Evolutionary conservation across 1,284 basidiomycete species (phyloP), one percentile per base, ranked within the genome.

Genomic region (Psilocybe mexicana): DNA sequence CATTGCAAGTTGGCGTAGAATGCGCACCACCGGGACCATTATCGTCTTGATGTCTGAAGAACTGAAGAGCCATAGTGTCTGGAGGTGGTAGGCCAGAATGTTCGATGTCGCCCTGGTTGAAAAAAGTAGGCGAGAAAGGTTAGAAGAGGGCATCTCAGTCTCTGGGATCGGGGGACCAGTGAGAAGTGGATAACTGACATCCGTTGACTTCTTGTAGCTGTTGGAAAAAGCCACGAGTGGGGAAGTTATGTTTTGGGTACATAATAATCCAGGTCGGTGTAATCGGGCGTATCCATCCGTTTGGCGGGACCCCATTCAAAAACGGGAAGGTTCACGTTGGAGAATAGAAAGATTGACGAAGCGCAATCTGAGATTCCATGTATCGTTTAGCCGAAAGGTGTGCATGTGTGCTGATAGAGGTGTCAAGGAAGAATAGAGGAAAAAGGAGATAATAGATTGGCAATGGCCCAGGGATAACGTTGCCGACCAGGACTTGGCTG

Each of bases 31-130:
- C 7, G 72, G 72, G 26, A 70, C 56, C 38, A 74, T 51, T 12
- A 70, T 70, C 3, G 72, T 74, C 57, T 69, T 73, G 57, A 67
- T 68, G 54, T 74, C 72, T 12, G 71, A 72, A 52, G 65, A 65
- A n/a, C 64, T 72, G 63, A 74, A 74, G 35, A 70, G 67, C 48
- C 64, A 66, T 6, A 65, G 45, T 8, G 66, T 69, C 40, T 55
- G 53, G 40, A 58, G 61, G 49, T 67, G 62, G 43, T 63, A 61
- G 25, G 55, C 44, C 43, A 62, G 28, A 33, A 43, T 46, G 25
- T 56, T 59, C 24, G 54, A 48, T 14, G 44, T 45, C 23, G 61
- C 40, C 30, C 35, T 42, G 35, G 47, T 45, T 38, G 51, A 47
- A 46, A 52, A 48, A 47, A 38, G 24, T 24, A 58, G 50, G 33